phyloP scores from a whole-genome alignment of 208 protist genomes.

The Leishmania guyanensis region DNA sequence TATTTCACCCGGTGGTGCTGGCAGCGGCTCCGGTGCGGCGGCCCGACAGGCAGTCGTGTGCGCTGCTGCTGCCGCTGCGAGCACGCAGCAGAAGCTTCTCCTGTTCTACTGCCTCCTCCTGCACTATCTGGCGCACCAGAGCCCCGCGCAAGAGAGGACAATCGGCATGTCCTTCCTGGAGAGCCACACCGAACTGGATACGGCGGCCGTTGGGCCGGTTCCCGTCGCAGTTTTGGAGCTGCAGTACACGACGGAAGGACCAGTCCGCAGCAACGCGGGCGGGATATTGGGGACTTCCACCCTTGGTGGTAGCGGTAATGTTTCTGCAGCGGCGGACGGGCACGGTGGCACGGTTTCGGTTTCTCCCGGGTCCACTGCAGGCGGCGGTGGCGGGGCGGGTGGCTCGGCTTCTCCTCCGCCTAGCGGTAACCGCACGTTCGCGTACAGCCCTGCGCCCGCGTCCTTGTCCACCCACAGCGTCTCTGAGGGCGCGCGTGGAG shows the following conservation, averaged over 20 bases:
- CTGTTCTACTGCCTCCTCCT: slow-evolving; percentile 57
- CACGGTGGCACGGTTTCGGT: slow-evolving; percentile 1
- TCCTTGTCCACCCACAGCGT: neutral
- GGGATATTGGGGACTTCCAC: neutral
- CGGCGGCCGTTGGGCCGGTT: slow-evolving; percentile 6
- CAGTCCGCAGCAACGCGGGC: slow-evolving; percentile 20
- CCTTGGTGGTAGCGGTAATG: slow-evolving; percentile 4
- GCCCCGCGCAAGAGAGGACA: neutral
- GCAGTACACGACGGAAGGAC: slow-evolving; percentile 37
- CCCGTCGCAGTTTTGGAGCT: slow-evolving; percentile 66
- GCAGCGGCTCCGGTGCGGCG: neutral
- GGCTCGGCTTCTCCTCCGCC: neutral
- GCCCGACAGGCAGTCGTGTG: slow-evolving; percentile 4
- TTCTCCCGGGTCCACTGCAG: slow-evolving; percentile 3
- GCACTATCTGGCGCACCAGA: slow-evolving; percentile 26
- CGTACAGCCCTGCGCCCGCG: neutral
- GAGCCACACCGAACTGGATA: slow-evolving; percentile 2
- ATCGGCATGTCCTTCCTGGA: neutral
- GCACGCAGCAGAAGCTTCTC: slow-evolving; percentile 43
- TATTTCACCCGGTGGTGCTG: neutral
- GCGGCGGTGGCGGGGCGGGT: neutral
- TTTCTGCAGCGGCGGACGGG: neutral
- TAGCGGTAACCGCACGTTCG: neutral
- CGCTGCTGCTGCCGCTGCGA: slow-evolving; percentile 20
- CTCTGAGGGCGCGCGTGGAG: neutral